Percentiles rank a stretch among this genome's conserved stretches.
Evolutionary conservation across 169 alveolate species (phyloP).

Genomic region (Plasmodium inui): DNA sequence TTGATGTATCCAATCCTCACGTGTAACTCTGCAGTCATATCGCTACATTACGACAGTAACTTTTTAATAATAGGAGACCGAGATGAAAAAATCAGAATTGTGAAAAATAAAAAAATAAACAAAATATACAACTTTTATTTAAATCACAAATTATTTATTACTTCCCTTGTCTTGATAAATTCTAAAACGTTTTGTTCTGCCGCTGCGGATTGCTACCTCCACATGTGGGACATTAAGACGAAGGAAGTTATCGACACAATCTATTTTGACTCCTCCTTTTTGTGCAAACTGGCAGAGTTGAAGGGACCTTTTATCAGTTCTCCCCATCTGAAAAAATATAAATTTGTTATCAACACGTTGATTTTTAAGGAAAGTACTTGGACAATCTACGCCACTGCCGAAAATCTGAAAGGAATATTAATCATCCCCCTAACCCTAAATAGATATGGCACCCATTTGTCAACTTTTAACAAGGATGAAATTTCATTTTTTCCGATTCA

Average conservation of each 20-base stretch:
- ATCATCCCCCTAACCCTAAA: slow-evolving; percentile 15
- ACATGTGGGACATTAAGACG: slow-evolving; percentile 63
- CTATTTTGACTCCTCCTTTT: slow-evolving; percentile 26
- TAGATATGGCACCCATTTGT: background rate
- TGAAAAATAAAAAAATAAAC: slow-evolving; percentile 48
- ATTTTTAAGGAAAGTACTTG: slow-evolving; percentile 18
- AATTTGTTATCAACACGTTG: slow-evolving; percentile 28
- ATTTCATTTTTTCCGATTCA: slow-evolving; percentile 13
- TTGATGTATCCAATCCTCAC: slow-evolving; percentile 26
- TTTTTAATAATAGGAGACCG: slow-evolving; percentile 68
- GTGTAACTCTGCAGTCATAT: slow-evolving; percentile 43
- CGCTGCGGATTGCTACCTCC: slow-evolving; percentile 45
- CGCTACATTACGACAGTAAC: slow-evolving; percentile 48
- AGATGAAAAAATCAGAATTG: slow-evolving; percentile 72
- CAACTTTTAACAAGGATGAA: slow-evolving; percentile 22
- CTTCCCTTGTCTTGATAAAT: slow-evolving; percentile 40
- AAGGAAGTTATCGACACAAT: slow-evolving; percentile 42
- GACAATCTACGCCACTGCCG: slow-evolving; percentile 22
- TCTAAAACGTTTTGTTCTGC: slow-evolving; percentile 32
- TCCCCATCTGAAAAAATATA: slow-evolving; percentile 28
- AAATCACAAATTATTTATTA: slow-evolving; percentile 61
- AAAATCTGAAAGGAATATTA: slow-evolving; percentile 50
- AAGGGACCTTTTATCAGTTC: background rate
- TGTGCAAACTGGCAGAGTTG: slow-evolving; percentile 12
- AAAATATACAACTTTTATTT: slow-evolving; percentile 68